These are phyloP conservation scores for bread wheat (Triticum aestivum) DNA, from an alignment of 176 grass and related monocot genomes.

Conservation along the genomic window IWGSC_CS_RefSeq_v2.1 NC_057797.1:757752314-757752813, in stretches of 20 bases:
- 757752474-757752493: slow-evolving; percentile 48
- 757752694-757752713: neutral
- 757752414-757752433: neutral
- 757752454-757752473: neutral
- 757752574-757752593: slow-evolving; percentile 85
- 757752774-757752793: neutral
- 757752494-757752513: slow-evolving; percentile 93
- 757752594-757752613: slow-evolving; percentile 79
- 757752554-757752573: slow-evolving; percentile 92
- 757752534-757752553: slow-evolving; percentile 49
- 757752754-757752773: slow-evolving; percentile 33
- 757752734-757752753: neutral
- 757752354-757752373: slow-evolving; percentile 50
- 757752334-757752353: neutral
- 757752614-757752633: slow-evolving; percentile 92
- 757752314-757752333: slow-evolving; percentile 25
- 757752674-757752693: neutral
- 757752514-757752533: slow-evolving; percentile 60
- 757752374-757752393: slow-evolving; percentile 65
- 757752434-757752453: slow-evolving; percentile 20
- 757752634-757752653: slow-evolving; percentile 99
- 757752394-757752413: slow-evolving; percentile 77
- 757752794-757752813: neutral
- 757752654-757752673: slow-evolving; percentile 82
- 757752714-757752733: neutral